Percentiles rank a stretch among this genome's conserved stretches.
These are phyloP conservation scores for Lentinula guzmanii DNA, from an alignment of 768 basidiomycete species.

Conservation along the genomic window DNA sequence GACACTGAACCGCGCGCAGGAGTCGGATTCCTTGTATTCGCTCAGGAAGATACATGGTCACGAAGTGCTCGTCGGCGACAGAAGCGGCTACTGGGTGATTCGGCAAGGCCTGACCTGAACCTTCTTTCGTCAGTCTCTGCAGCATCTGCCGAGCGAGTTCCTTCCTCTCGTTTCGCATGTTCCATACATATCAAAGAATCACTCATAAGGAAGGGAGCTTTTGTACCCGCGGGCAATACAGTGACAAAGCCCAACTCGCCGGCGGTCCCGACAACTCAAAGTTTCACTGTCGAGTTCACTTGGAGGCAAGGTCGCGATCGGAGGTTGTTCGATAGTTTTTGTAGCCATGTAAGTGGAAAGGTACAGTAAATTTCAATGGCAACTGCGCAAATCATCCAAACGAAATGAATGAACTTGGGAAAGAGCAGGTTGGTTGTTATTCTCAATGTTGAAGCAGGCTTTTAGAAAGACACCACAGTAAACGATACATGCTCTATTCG, in stretches of 20 bases:
- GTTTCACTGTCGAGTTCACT: conserved; percentile 34
- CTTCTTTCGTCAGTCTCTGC: not conserved
- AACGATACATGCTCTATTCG: too few relatives aligned
- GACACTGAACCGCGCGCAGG: conserved; percentile 5
- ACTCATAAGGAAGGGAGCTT: not conserved
- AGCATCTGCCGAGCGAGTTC: not conserved
- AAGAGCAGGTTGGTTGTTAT: too few relatives aligned
- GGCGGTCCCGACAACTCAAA: too few relatives aligned
- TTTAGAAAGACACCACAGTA: too few relatives aligned
- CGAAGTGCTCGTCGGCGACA: conserved; percentile 52
- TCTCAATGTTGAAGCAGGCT: too few relatives aligned
- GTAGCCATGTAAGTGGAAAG: conserved; percentile 57
- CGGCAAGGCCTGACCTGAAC: not conserved
- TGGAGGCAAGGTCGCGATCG: conserved; percentile 63
- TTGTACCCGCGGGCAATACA: conserved; percentile 2
- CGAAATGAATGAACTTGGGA: too few relatives aligned
- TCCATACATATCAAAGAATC: conserved; percentile 13
- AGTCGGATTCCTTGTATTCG: conserved; percentile 19
- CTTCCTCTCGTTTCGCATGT: conserved; percentile 11
- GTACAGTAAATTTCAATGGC: conserved; percentile 11
- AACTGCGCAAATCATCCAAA: too few relatives aligned
- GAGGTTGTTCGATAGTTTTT: conserved; percentile 59
- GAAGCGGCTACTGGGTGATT: conserved; percentile 16
- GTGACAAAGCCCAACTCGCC: not conserved
- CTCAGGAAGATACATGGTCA: conserved; percentile 56